Conservation (phyloP, 2,329 filamentous ascomycete species). For the Pseudofabraea citricarpa region DNA sequence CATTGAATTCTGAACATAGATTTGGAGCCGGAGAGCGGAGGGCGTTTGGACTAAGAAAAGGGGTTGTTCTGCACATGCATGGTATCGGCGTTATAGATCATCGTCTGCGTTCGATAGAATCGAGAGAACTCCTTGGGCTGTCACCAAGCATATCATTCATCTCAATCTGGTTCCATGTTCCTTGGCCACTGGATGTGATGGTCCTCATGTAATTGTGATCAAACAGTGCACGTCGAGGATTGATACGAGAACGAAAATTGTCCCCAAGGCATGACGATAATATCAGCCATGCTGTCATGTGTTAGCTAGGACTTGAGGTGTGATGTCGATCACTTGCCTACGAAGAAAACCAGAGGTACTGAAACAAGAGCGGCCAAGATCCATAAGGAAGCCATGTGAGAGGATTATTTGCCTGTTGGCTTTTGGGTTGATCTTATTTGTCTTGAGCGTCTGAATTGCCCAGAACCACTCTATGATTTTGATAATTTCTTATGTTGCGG, state of each 20-base stretch:
- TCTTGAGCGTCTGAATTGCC: too few relatives aligned
- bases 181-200: conserved; percentile 26
- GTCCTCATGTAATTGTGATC: conserved; percentile 26
- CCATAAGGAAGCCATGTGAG: conserved; percentile 17
- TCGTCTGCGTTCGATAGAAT: conserved; percentile 11
- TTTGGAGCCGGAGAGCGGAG: too few relatives aligned
- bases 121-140: conserved; percentile 20
- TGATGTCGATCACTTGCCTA: conserved; percentile 19
- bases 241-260: conserved; percentile 19
- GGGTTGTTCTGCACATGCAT: conserved; percentile 5
- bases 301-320: not conserved
- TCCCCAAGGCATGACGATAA: conserved; percentile 30
- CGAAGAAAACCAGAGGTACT: conserved; percentile 20
- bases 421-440: too few relatives aligned
- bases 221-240: conserved; percentile 24
- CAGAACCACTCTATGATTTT: too few relatives aligned
- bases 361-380: conserved; percentile 17
- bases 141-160: conserved; percentile 29
- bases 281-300: conserved; percentile 25
- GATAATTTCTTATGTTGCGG: too few relatives aligned
- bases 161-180: conserved; percentile 30
- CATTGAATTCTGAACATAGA: conserved; percentile 28
- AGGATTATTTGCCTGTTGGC: too few relatives aligned
- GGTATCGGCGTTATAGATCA: conserved; percentile 5
- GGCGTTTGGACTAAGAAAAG: not conserved